phyloP scores from a whole-genome alignment of 257 asterid genomes.

The Ajuga chamaepitys region DNA sequence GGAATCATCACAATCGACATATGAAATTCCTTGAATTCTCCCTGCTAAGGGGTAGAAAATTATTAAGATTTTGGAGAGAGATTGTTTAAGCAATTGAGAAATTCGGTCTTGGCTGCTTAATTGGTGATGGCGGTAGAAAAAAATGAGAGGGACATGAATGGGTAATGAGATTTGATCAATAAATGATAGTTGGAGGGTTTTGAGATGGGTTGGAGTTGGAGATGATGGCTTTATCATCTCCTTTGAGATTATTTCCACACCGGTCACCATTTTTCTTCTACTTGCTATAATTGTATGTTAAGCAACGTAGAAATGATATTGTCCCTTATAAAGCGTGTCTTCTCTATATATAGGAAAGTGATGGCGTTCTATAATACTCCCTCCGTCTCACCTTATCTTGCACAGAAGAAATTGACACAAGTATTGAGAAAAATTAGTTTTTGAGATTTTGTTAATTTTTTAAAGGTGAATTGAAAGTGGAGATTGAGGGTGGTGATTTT shows the following conservation, averaged over 20 bases:
- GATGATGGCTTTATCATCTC: conserved; percentile 18
- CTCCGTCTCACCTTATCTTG: no score
- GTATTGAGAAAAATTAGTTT: no score
- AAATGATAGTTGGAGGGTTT: conserved; percentile 8
- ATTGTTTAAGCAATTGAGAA: conserved; percentile 1
- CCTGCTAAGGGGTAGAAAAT: conserved; percentile 13
- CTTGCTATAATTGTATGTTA: background rate
- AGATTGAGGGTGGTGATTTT: no score
- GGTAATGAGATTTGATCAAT: conserved; percentile 9
- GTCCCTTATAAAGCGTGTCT: no score
- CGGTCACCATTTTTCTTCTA: background rate
- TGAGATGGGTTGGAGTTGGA: conserved; percentile 15
- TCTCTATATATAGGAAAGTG: no score
- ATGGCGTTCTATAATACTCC: no score
- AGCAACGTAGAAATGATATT: no score
- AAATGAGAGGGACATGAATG: conserved; percentile 5
- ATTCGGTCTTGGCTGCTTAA: background rate
- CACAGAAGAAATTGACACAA: no score
- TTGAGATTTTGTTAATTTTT: no score
- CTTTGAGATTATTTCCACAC: conserved; percentile 10
- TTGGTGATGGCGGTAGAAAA: conserved; percentile 4
- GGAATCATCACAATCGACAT: background rate
- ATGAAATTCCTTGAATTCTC: background rate
- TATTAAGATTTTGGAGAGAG: background rate
- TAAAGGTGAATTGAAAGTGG: no score